A percentile compares a stretch with the other conserved stretches of the same genome.
Conservation (phyloP, 2,329 filamentous ascomycete genomes). For the Nannizzia gypsea region DNA sequence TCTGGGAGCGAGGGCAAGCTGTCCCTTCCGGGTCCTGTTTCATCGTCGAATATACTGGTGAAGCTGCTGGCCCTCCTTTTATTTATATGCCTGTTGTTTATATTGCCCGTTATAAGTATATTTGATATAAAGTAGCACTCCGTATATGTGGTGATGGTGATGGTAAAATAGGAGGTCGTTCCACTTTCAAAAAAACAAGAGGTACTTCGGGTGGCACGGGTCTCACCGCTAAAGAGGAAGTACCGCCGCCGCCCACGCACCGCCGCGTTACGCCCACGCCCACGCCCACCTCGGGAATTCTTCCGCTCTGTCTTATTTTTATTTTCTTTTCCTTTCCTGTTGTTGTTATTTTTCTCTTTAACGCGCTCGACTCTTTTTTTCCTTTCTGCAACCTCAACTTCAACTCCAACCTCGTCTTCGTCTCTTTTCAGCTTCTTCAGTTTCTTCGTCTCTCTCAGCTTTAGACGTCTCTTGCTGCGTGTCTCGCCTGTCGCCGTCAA, state of each 20-base stretch:
- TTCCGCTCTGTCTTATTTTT: conserved; percentile 2
- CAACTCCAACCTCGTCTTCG: neutral
- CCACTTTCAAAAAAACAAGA: too few relatives aligned
- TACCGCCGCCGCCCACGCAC: neutral
- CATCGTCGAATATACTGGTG: neutral
- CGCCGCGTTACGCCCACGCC: neutral
- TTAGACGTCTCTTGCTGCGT: neutral
- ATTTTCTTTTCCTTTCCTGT: neutral
- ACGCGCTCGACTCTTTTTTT: neutral
- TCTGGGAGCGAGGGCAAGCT: neutral
- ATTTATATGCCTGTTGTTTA: too few relatives aligned
- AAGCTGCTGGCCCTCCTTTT: too few relatives aligned
- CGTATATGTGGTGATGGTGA: neutral
- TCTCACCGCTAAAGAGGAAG: neutral
- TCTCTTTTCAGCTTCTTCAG: neutral
- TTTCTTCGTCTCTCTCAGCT: neutral
- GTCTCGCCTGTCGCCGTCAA: neutral
- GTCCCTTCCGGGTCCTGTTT: neutral
- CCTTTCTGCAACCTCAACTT: neutral
- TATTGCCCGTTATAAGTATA: too few relatives aligned
- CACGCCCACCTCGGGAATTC: neutral
- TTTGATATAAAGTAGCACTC: neutral
- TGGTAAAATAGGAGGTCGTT: neutral
- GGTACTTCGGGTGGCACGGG: neutral
- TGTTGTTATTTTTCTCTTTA: neutral